Percentiles rank a stretch among this genome's conserved stretches.
Evolutionary conservation across 2,329 filamentous ascomycete species (phyloP).

Genomic region (Botrytis fragariae): DNA sequence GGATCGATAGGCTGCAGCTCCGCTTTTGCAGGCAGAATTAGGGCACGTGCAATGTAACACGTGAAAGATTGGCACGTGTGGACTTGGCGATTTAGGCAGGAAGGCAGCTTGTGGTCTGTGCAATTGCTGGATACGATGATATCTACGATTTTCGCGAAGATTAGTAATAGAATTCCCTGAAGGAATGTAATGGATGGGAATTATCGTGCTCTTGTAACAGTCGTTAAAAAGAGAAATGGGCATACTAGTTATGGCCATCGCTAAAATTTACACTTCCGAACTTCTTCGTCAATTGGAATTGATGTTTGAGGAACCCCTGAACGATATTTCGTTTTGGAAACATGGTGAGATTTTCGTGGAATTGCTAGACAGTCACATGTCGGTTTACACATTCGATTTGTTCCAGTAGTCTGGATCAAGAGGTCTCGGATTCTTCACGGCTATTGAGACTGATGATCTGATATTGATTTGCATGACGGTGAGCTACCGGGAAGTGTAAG

Average conservation of each 20-base stretch:
- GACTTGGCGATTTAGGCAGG: conserved; percentile 5
- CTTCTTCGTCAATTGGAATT: too few relatives aligned
- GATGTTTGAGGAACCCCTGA: neutral
- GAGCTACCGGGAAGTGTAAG: neutral
- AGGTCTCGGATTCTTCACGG: neutral
- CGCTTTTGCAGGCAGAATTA: neutral
- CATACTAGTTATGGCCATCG: too few relatives aligned
- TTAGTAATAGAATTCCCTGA: neutral
- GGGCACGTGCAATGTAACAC: neutral
- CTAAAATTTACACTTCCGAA: neutral
- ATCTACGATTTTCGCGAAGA: neutral
- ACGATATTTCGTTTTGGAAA: neutral
- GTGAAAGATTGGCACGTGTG: neutral
- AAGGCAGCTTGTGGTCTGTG: neutral
- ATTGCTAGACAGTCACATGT: neutral
- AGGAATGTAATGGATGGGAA: neutral
- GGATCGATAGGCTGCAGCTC: neutral
- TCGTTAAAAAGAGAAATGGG: neutral
- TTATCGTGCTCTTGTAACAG: neutral
- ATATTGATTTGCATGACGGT: neutral
- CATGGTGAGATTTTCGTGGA: neutral
- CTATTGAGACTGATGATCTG: neutral
- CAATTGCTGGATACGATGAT: neutral
- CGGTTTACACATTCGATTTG: neutral
- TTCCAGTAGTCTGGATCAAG: neutral